Evolutionary conservation across 2,329 filamentous ascomycete species (phyloP).

Genomic region (Phialophora tarda): DNA sequence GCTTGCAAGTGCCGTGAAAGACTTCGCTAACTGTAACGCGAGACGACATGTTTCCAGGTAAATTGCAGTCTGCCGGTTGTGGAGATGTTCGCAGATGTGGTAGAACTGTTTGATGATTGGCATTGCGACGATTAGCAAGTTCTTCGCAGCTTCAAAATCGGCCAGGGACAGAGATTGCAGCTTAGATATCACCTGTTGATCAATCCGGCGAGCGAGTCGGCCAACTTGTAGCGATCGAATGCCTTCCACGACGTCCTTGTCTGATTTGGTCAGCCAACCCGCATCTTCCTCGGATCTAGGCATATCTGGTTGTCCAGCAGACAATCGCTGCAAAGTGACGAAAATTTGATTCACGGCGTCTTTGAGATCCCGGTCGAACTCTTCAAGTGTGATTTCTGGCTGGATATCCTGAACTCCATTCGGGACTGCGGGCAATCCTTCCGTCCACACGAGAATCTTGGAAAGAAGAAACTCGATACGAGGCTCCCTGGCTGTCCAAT

Average conservation of each 20-base stretch:
- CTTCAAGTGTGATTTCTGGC: conserved; percentile 44
- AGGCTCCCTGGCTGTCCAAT: conserved; percentile 56
- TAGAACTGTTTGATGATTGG: conserved; percentile 79
- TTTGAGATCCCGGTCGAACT: conserved; percentile 65
- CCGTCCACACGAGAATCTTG: conserved; percentile 71
- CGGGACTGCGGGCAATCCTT: conserved; percentile 41
- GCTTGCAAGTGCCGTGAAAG: conserved; percentile 77
- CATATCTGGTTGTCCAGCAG: conserved; percentile 60
- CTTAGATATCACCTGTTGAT: conserved; percentile 50
- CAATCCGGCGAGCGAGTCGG: conserved; percentile 58
- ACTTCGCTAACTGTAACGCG: conserved; percentile 74
- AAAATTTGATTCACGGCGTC: conserved; percentile 75
- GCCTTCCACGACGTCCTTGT: conserved; percentile 59
- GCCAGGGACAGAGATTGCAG: conserved; percentile 55
- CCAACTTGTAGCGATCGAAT: conserved; percentile 65
- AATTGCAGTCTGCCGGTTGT: conserved; percentile 65
- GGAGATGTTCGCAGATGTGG: conserved; percentile 62
- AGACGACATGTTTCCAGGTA: conserved; percentile 76
- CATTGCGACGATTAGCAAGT: conserved; percentile 63
- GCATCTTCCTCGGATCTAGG: conserved; percentile 66
- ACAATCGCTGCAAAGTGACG: conserved; percentile 76
- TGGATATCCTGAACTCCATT: conserved; percentile 28
- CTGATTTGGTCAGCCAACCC: conserved; percentile 67
- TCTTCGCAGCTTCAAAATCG: conserved; percentile 51
- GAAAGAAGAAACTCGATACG: conserved; percentile 68